A percentile compares a stretch with the other conserved stretches of the same genome.
Evolutionary conservation across 2,329 filamentous ascomycete genomes (phyloP).

Genomic region (Sporothrix schenckii): DNA sequence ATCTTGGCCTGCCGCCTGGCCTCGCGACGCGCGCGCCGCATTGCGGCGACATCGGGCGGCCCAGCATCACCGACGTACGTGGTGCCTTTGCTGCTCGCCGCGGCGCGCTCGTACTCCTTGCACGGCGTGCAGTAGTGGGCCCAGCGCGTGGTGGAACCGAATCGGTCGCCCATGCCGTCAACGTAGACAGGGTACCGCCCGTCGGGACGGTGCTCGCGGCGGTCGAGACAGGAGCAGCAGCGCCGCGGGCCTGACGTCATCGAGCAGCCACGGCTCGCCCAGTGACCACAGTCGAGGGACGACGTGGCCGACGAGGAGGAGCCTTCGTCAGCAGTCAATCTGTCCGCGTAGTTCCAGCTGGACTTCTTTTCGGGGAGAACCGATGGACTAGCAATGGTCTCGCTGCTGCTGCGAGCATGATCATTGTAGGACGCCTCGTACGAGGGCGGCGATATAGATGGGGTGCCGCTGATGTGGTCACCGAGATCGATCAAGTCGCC

Average conservation of each 20-base stretch:
- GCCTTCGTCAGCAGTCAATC: background rate
- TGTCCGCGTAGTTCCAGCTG: too few relatives aligned
- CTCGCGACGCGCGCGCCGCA: background rate
- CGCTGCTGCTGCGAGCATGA: background rate
- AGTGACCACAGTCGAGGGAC: slow-evolving; percentile 23
- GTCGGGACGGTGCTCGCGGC: background rate
- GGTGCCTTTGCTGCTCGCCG: background rate
- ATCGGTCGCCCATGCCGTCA: slow-evolving; percentile 15
- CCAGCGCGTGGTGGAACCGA: slow-evolving; percentile 22
- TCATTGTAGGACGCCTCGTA: slow-evolving; percentile 17
- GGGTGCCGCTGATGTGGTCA: background rate
- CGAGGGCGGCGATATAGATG: background rate
- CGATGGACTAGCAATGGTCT: background rate
- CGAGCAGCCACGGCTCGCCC: slow-evolving; percentile 24
- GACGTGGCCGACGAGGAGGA: background rate
- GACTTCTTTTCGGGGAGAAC: too few relatives aligned
- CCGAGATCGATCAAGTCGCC: background rate
- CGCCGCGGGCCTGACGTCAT: slow-evolving; percentile 23
- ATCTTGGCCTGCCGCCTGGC: background rate
- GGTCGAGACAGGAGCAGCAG: slow-evolving; percentile 32
- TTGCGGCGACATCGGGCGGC: background rate
- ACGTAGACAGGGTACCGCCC: slow-evolving; percentile 29
- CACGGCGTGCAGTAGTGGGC: slow-evolving; percentile 31
- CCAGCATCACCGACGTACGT: background rate
- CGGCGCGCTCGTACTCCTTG: background rate